Base-by-base conservation (phyloP, 345 rosid genomes). In the Eucalyptus curtisii region DNA sequence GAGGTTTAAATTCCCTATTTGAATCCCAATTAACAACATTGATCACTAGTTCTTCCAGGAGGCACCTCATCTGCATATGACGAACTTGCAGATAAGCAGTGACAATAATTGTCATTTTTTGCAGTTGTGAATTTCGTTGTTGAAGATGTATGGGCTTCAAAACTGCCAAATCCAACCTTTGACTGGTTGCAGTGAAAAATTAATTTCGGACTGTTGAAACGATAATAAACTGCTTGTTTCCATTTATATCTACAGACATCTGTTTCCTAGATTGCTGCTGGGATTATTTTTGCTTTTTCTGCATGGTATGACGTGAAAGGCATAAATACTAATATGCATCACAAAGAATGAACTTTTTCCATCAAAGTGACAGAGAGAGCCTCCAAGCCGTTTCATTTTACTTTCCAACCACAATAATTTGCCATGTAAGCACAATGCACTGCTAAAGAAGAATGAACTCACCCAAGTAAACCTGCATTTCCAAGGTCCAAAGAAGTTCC, bases 381-480 rank as follows among this genome's bases (percentile, higher is more conserved):
- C 82, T 76, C 82, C 14, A 76, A 76, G 47, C 47, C 12, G 5
- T 20, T 76, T 76, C 82, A 37, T 76, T 40, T 20, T 37, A 40
- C 47, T 76, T 37, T 40, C 79, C 47, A 76, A 76, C 47, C 30
- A 22, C 42, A 76, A 76, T 11, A 76, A 76, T 76, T 37, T 40
- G 15, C 82, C 47, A 42, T 76, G 82, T 40, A 76, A 76, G 47
- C 82, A 76, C 7, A 25, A 76, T 76, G 82, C 27, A 10, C 82
- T 6, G 27, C 42, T 49, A 49, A 87, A 31, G 49, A 31, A 76
- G 27, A 30, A 87, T 47, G 14, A 66, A 92, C 99, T 92, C 90
- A 98, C 99, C 99, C 99, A 57, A 98, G 96, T 90, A 98, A 90
- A 93, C 99, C 90, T 86, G 96, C 95, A 92, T 96, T 95, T 93